A percentile compares a stretch with the other conserved stretches of the same genome.
Evolutionary conservation across 176 grass and related monocot genomes (phyloP).

Genomic region (Microstegium vimineum): DNA sequence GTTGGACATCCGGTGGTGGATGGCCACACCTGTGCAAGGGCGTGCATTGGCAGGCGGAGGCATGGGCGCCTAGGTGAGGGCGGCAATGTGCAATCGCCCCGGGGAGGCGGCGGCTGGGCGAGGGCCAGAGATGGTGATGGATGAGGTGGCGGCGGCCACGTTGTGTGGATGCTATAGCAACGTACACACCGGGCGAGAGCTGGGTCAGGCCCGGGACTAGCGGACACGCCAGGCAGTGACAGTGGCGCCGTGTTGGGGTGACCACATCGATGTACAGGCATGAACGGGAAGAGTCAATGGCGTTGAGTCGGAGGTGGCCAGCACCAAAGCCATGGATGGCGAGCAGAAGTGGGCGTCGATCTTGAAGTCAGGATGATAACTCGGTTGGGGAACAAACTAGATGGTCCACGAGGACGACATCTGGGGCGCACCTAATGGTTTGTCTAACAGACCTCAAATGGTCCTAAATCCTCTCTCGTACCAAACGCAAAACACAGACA

Average conservation of each 20-base stretch:
- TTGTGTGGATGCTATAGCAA: neutral
- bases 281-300: neutral
- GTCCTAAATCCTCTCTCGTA: neutral
- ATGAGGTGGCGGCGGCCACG: neutral
- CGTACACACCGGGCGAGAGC: neutral
- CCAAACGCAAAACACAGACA: neutral
- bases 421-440: too few relatives aligned
- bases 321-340: neutral
- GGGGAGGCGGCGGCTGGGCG: neutral
- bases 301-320: neutral
- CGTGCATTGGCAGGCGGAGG: too few relatives aligned
- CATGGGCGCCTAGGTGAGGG: too few relatives aligned
- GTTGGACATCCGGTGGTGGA: neutral
- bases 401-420: neutral
- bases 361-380: neutral
- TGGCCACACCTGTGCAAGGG: neutral
- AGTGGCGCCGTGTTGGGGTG: too few relatives aligned
- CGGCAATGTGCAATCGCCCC: neutral
- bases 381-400: neutral
- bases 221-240: too few relatives aligned
- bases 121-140: neutral
- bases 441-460: neutral
- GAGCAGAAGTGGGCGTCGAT: neutral
- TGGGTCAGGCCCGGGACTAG: neutral
- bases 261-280: neutral